These are phyloP conservation scores for Emericellopsis atlantica DNA, from an alignment of 2,329 filamentous ascomycete species.

Conservation along the genomic window DNA sequence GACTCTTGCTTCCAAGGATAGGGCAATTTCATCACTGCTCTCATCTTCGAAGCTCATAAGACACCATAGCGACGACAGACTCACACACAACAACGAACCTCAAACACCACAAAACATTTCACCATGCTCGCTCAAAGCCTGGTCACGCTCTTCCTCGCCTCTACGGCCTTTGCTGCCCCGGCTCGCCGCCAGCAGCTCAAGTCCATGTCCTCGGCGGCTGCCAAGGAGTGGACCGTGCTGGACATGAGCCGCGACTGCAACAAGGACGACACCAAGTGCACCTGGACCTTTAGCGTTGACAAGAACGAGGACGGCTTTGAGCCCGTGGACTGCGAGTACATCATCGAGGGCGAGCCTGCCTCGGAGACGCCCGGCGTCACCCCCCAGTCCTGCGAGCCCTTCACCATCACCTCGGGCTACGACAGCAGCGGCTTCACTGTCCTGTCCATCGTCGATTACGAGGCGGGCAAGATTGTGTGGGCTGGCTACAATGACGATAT, in stretches of 20 bases:
- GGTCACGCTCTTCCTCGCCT: not conserved
- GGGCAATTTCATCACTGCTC: too few relatives aligned
- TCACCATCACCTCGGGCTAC: not conserved
- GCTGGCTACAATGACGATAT: not conserved
- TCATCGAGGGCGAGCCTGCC: constrained; percentile 18
- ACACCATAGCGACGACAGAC: too few relatives aligned
- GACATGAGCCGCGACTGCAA: constrained; percentile 19
- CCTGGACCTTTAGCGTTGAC: constrained; percentile 25
- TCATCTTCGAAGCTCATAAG: too few relatives aligned
- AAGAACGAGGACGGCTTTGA: constrained; percentile 5
- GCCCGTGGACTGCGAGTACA: constrained; percentile 1
- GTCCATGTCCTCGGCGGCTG: not conserved
- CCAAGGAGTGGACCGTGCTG: constrained; percentile 22
- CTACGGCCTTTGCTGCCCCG: not conserved
- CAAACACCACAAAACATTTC: too few relatives aligned
- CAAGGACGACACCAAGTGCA: constrained; percentile 13
- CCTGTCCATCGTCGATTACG: not conserved
- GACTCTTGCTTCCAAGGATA: too few relatives aligned
- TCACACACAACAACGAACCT: too few relatives aligned
- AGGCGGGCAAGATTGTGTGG: not conserved
- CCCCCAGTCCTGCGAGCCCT: not conserved
- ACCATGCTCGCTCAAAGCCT: not conserved
- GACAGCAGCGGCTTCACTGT: not conserved
- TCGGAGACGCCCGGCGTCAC: constrained; percentile 7
- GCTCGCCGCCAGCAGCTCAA: not conserved